Evolutionary conservation across 108 stramenopile genomes (phyloP), one percentile per base, ranked within the genome.

Genomic region (Cyclotella sp.): DNA sequence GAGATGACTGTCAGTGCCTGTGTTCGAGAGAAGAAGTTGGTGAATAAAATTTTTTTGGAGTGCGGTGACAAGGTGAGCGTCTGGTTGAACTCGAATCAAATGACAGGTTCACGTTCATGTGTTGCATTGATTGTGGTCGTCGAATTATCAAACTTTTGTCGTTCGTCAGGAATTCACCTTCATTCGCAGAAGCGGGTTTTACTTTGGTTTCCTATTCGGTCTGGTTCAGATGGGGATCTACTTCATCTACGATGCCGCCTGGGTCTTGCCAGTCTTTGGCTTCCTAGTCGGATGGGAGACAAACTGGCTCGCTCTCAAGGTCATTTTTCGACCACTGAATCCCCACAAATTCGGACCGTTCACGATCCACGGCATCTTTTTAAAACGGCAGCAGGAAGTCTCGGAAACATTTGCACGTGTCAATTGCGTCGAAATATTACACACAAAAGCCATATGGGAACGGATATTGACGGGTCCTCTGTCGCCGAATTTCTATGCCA

Each of bases 41-140:
- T 97, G 64, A 92, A 94, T 68, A 86, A 92, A 59, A 89, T 97
- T 27, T 98, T 98, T 82, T 85, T 92, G 84, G 91, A 96, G 73
- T 94, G 93, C 68, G 97, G 97, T 29, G 96, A 94, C 9, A 91
- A 93, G 70, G 70, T 70, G 57, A 24, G 70, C 42, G 63, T 18
- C 16, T 62, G 29, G 18, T 34, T 34, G 34, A 6, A 34, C 6
- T 34, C 4, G 6, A 34, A 34, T 34, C 4, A 34, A 34, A 34
- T 34, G 34, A 34, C 34, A 34, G 4, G 34, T 34, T 2, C 34
- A 34, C 19, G 49, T 3, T 51, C 3, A 19, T 24, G n/a, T 49
- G 47, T 49, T 49, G 15, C 6, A 40, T 39, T 19, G 40, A 58
- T 15, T 14, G 3, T 58, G 14, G 2, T 6, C 57, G 57, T 27